Evolutionary conservation across 768 basidiomycete species (phyloP).

Genomic region (Amanita pallidorosea): DNA sequence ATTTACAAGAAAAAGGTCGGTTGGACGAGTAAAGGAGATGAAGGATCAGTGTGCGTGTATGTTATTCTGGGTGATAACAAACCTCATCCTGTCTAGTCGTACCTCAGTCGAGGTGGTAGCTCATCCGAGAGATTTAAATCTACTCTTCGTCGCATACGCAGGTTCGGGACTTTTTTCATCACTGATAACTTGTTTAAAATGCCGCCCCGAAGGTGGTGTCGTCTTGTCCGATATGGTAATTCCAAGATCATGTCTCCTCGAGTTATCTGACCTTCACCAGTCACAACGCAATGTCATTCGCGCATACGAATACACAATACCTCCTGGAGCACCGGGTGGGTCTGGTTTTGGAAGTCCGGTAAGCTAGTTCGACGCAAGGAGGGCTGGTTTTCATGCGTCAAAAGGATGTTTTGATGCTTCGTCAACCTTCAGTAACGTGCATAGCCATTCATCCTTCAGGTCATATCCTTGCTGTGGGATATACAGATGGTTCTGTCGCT

Average conservation of each 20-base stretch:
- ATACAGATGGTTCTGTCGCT: slow-evolving; percentile 73
- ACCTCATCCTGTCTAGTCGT: slow-evolving; percentile 20
- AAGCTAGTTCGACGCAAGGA: slow-evolving; percentile 9
- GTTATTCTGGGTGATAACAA: neutral
- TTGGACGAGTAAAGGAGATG: slow-evolving; percentile 24
- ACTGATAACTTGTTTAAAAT: neutral
- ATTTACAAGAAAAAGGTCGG: slow-evolving; percentile 50
- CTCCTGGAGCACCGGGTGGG: slow-evolving; percentile 79
- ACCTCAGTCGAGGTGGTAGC: slow-evolving; percentile 50
- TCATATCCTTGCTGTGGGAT: slow-evolving; percentile 70
- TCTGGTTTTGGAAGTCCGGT: slow-evolving; percentile 48
- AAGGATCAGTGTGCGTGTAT: slow-evolving; percentile 19
- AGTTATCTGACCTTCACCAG: slow-evolving; percentile 13
- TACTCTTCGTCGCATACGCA: slow-evolving; percentile 66
- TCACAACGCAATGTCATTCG: slow-evolving; percentile 40
- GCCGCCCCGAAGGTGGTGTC: slow-evolving; percentile 38
- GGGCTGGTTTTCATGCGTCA: neutral
- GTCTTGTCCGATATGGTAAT: slow-evolving; percentile 48
- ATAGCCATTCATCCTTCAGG: slow-evolving; percentile 65
- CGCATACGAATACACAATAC: slow-evolving; percentile 58
- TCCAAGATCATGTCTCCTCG: neutral
- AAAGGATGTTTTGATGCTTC: slow-evolving; percentile 60
- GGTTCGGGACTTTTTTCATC: slow-evolving; percentile 27
- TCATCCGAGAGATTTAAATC: slow-evolving; percentile 66
- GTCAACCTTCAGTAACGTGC: slow-evolving; percentile 59